Conservation (phyloP, 164 flowering plant species). For the Houttuynia cordata region DNA sequence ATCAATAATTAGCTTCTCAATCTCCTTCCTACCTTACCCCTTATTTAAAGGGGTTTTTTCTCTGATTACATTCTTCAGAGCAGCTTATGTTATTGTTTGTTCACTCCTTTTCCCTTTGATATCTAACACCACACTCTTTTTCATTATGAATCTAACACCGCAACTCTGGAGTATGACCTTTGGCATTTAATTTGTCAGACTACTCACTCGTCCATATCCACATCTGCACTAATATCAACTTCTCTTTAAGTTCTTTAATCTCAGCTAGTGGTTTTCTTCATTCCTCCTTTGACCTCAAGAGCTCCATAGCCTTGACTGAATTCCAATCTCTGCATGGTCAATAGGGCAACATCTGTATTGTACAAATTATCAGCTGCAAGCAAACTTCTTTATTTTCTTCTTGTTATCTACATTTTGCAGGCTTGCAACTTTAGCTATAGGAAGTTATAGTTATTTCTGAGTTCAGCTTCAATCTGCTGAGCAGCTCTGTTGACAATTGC, state of each 20-base stretch:
- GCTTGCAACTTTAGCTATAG: slow-evolving; percentile 56
- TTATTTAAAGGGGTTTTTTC: slow-evolving; percentile 44
- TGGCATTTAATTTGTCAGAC: slow-evolving; percentile 22
- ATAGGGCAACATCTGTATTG: slow-evolving; percentile 20
- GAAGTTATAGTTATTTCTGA: slow-evolving; percentile 23
- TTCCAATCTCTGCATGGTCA: slow-evolving; percentile 42
- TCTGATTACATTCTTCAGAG: slow-evolving; percentile 19
- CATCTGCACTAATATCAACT: slow-evolving; percentile 25
- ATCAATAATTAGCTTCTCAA: slow-evolving; percentile 41
- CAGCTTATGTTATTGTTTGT: slow-evolving; percentile 25
- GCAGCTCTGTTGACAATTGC: slow-evolving; percentile 24
- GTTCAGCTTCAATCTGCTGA: slow-evolving; percentile 36
- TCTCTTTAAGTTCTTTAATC: slow-evolving; percentile 40
- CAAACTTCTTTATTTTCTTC: slow-evolving; percentile 50
- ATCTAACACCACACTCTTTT: slow-evolving; percentile 18
- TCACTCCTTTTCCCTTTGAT: slow-evolving; percentile 8
- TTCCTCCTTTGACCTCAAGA: slow-evolving; percentile 76
- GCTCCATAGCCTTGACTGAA: slow-evolving; percentile 59
- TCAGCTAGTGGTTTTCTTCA: slow-evolving; percentile 45
- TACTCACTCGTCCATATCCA: slow-evolving; percentile 35
- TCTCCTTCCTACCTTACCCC: slow-evolving; percentile 26
- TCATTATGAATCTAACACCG: too few species aligned
- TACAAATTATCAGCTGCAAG: slow-evolving; percentile 63
- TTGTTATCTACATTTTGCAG: slow-evolving; percentile 32
- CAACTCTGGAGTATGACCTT: slow-evolving; percentile 18